Percentiles rank a stretch among this genome's conserved stretches.
These are phyloP conservation scores for Xylaria bambusicola DNA, from an alignment of 495 filamentous ascomycete genomes.

Conservation along the genomic window DNA sequence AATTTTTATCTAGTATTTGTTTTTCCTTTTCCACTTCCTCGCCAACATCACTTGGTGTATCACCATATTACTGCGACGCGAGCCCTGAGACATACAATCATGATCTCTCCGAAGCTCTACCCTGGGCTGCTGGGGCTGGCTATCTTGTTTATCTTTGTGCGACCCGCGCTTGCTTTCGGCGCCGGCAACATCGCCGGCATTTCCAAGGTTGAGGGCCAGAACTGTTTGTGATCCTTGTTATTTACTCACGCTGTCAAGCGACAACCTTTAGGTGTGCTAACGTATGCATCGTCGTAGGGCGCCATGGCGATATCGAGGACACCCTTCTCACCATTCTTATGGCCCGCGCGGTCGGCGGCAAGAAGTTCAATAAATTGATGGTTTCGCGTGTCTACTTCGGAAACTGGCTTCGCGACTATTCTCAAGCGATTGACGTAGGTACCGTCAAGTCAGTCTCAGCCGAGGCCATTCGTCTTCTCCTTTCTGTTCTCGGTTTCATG, in stretches of 20 bases:
- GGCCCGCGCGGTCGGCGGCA: conserved; percentile 74
- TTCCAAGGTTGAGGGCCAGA: conserved; percentile 76
- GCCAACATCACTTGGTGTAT: neutral
- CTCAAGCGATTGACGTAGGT: conserved; percentile 81
- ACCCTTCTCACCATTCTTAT: conserved; percentile 73
- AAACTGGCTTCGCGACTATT: conserved; percentile 88
- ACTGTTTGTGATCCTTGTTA: conserved; percentile 53
- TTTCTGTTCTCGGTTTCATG: conserved; percentile 62
- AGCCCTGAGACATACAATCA: conserved; percentile 18
- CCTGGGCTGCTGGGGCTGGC: conserved; percentile 47
- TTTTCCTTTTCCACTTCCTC: too few relatives aligned
- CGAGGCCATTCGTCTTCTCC: conserved; percentile 82
- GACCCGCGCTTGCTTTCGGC: conserved; percentile 76
- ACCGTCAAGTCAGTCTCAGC: conserved; percentile 85
- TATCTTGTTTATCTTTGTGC: conserved; percentile 49
- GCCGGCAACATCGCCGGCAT: conserved; percentile 81
- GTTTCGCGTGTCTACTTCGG: conserved; percentile 86
- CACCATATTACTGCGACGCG: neutral
- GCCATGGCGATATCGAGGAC: conserved; percentile 96
- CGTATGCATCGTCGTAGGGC: conserved; percentile 52
- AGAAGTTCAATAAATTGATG: conserved; percentile 85
- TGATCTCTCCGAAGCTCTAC: conserved; percentile 45
- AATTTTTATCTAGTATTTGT: too few relatives aligned
- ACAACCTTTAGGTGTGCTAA: neutral
- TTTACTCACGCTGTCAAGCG: neutral